These are phyloP conservation scores for Cryptosporidium meleagridis DNA, from an alignment of 169 alveolate genomes.

Conservation along the genomic window DNA sequence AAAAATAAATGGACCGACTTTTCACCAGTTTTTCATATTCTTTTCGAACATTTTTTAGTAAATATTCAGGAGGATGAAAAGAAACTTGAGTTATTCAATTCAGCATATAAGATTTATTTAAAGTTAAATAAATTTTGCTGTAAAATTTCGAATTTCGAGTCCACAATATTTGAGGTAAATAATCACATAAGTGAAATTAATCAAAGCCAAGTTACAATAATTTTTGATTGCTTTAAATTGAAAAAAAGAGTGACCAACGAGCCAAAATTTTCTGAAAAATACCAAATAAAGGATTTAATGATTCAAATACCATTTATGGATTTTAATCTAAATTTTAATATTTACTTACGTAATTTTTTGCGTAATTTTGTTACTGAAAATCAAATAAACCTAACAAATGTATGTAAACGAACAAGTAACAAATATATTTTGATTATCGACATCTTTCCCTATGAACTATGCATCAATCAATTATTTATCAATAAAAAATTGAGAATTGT, in stretches of 20 bases:
- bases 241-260: not conserved
- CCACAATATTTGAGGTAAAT: not conserved
- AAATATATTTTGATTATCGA: not conserved
- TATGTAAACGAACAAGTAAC: not conserved
- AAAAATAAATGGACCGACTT: not conserved
- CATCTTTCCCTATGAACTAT: not conserved
- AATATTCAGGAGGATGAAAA: not conserved
- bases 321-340: constrained; percentile 2
- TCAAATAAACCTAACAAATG: not conserved
- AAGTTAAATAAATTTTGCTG: not conserved
- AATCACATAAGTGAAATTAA: not conserved
- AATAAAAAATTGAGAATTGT: not conserved
- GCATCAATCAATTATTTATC: not conserved
- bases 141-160: not conserved
- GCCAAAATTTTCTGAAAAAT: not conserved
- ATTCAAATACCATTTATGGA: not conserved
- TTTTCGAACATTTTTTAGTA: not conserved
- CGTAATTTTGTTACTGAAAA: not conserved
- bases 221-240: not conserved
- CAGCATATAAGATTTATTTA: not conserved
- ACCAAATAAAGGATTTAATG: not conserved
- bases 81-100: not conserved
- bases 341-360: not conserved
- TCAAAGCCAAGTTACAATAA: not conserved
- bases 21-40: not conserved